A percentile compares a stretch with the other conserved stretches of the same genome.
phyloP scores from a whole-genome alignment of 129 eudicot species.

The Centaurea solstitialis region DNA sequence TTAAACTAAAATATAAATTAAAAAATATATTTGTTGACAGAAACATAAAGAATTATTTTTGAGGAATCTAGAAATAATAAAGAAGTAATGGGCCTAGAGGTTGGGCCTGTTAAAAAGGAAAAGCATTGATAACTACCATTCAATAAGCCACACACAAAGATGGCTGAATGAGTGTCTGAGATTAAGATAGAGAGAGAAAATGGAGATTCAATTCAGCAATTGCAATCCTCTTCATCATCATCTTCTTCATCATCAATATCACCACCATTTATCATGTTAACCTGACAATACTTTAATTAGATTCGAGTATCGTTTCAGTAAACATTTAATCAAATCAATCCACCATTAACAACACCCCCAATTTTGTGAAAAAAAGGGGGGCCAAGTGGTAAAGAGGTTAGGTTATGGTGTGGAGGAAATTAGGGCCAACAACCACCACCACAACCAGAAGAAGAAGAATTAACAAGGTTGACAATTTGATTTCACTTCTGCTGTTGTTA shows the following conservation, averaged over 20 bases:
- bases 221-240: not conserved
- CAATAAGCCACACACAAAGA: slow-evolving; percentile 26
- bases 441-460: slow-evolving; percentile 26
- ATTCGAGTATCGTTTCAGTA: slow-evolving; percentile 21
- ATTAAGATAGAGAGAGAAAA: slow-evolving; percentile 13
- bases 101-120: slow-evolving; percentile 23
- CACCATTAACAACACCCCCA: not conserved
- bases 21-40: too few relatives aligned
- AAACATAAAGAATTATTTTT: too few relatives aligned
- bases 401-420: slow-evolving; percentile 46
- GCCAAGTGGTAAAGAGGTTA: slow-evolving; percentile 24
- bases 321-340: not conserved
- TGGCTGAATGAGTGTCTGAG: slow-evolving; percentile 22
- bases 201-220: not conserved
- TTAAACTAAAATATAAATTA: too few relatives aligned
- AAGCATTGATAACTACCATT: slow-evolving; percentile 17
- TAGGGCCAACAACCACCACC: slow-evolving; percentile 25
- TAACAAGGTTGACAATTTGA: slow-evolving; percentile 17
- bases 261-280: not conserved
- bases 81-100: slow-evolving; percentile 24
- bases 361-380: not conserved
- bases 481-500: slow-evolving; percentile 21
- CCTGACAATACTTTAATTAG: slow-evolving; percentile 11
- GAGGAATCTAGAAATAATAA: not conserved
- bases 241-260: slow-evolving; percentile 17